Conservation (phyloP, 2,329 filamentous ascomycete genomes). For the Talaromyces verruculosus region DNA sequence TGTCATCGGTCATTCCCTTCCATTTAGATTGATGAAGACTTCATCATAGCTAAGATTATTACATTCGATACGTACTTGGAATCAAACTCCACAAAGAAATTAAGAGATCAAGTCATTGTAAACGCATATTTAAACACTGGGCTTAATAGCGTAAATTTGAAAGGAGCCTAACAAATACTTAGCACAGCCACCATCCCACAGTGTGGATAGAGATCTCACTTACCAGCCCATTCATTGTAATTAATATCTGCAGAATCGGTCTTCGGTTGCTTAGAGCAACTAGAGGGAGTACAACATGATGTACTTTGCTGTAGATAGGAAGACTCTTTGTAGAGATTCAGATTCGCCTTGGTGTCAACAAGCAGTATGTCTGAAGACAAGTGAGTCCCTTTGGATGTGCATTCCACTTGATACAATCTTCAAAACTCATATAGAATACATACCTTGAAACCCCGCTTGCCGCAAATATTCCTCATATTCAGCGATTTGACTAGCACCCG, state of each 20-base stretch:
- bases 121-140: background rate
- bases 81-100: too few relatives aligned
- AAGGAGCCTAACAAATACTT: conserved; percentile 42
- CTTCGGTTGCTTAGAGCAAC: conserved; percentile 2
- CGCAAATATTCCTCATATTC: conserved; percentile 56
- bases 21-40: background rate
- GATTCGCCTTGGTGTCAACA: conserved; percentile 12
- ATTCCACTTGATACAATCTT: background rate
- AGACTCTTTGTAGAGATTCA: conserved; percentile 11
- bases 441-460: conserved; percentile 54
- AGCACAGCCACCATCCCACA: conserved; percentile 9
- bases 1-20: background rate
- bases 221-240: conserved; percentile 55
- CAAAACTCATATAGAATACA: conserved; percentile 32
- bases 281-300: conserved; percentile 24
- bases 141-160: conserved; percentile 54
- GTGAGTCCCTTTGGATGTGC: background rate
- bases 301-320: conserved; percentile 21
- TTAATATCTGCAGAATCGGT: conserved; percentile 37
- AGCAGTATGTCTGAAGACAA: conserved; percentile 8
- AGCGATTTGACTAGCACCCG: conserved; percentile 54
- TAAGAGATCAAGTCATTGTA: background rate
- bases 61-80: too few relatives aligned
- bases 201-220: conserved; percentile 28
- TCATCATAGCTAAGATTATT: background rate